phyloP scores from a whole-genome alignment of 1,284 basidiomycete genomes.

The Sphagnurus paluster region DNA sequence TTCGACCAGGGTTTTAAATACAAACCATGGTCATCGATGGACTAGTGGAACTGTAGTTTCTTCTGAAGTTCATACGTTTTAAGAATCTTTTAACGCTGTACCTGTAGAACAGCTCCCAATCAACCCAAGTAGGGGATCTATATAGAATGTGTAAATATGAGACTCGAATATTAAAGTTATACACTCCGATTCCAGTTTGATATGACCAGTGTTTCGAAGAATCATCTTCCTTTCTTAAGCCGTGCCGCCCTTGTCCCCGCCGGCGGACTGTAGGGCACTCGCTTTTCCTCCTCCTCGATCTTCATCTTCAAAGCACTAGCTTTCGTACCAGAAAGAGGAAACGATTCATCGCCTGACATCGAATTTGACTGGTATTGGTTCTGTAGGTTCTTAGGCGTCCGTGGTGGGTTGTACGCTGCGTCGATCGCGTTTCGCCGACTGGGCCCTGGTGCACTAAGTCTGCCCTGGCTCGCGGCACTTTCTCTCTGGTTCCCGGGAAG shows the following conservation, averaged over 20 bases:
- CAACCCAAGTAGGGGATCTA: too few species aligned
- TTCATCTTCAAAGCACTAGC: conserved; percentile 35
- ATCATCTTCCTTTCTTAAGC: background rate
- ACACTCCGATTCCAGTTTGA: too few species aligned
- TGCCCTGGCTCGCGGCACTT: background rate
- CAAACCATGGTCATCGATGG: background rate
- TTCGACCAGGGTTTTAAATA: too few species aligned
- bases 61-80: too few species aligned
- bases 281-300: conserved; percentile 32
- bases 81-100: too few species aligned
- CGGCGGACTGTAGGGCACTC: conserved; percentile 37
- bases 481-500: background rate
- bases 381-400: conserved; percentile 3
- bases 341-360: conserved; percentile 32
- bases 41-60: too few species aligned
- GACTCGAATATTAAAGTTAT: too few species aligned
- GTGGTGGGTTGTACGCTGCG: too few species aligned
- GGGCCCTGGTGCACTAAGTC: conserved; percentile 4
- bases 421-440: conserved; percentile 1
- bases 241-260: conserved; percentile 36
- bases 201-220: too few species aligned
- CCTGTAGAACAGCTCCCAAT: background rate
- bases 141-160: too few species aligned
- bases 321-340: conserved; percentile 37
- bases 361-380: conserved; percentile 18